A percentile compares a stretch with the other conserved stretches of the same genome.
Evolutionary conservation across 768 basidiomycete species (phyloP).

Genomic region (Suillus alpinus): DNA sequence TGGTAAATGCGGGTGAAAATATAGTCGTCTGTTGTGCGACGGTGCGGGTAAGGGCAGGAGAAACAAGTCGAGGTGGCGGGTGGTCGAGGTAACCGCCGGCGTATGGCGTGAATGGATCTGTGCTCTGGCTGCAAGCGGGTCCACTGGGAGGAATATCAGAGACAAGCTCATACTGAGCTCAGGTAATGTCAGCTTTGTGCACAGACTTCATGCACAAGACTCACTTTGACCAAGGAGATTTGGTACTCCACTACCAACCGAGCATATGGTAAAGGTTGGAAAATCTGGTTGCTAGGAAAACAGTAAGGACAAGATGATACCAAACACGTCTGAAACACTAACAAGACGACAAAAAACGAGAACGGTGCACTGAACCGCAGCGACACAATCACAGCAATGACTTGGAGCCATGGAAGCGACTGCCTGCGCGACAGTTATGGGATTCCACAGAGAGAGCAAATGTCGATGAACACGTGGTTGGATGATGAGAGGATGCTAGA

Average conservation of each 20-base stretch:
- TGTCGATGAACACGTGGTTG: too few species aligned
- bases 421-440: constrained; percentile 46
- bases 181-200: too few species aligned
- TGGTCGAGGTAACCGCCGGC: constrained; percentile 48
- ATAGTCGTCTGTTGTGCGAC: constrained; percentile 53
- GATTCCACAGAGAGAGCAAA: too few species aligned
- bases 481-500: too few species aligned
- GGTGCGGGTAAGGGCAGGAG: constrained; percentile 46
- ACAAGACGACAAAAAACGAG: constrained; percentile 61
- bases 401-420: constrained; percentile 60
- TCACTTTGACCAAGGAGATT: too few species aligned
- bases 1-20: constrained; percentile 45
- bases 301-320: background rate
- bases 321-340: constrained; percentile 10
- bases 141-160: constrained; percentile 41
- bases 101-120: constrained; percentile 36
- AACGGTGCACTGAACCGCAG: constrained; percentile 57
- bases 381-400: constrained; percentile 56
- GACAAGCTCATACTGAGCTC: too few species aligned
- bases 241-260: constrained; percentile 60
- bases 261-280: constrained; percentile 62
- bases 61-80: constrained; percentile 37
- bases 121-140: constrained; percentile 45
- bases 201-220: too few species aligned
- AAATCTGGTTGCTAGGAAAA: constrained; percentile 48